These are phyloP conservation scores for Pythium aquatile DNA, from an alignment of 352 stramenopile genomes.

Conservation along the genomic window DNA sequence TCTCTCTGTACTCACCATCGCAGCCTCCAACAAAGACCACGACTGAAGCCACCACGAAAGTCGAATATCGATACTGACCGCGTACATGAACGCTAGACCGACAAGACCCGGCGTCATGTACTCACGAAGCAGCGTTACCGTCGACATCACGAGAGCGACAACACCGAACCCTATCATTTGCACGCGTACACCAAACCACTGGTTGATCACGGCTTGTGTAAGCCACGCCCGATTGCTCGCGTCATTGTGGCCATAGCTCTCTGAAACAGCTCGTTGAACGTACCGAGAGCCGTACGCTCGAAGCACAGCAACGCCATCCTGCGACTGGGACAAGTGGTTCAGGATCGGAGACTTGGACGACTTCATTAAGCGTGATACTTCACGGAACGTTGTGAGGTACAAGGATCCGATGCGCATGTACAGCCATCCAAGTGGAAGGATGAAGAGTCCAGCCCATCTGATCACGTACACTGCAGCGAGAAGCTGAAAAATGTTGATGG, in stretches of 20 bases:
- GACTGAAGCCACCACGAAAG: conserved; percentile 35
- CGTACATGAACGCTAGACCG: conserved; percentile 86
- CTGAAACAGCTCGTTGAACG: conserved; percentile 12
- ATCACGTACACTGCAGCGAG: conserved; percentile 76
- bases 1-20: conserved; percentile 54
- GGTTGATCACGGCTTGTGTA: conserved; percentile 26
- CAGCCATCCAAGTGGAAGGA: conserved; percentile 72
- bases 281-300: conserved; percentile 30
- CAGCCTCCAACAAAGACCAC: conserved; percentile 61
- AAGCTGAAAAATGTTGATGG: conserved; percentile 68
- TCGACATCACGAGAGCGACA: conserved; percentile 30
- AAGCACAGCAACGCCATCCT: conserved; percentile 37
- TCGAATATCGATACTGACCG: conserved; percentile 54
- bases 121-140: conserved; percentile 30
- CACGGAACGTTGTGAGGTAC: conserved; percentile 33
- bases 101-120: conserved; percentile 55
- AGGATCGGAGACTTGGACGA: conserved; percentile 31
- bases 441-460: conserved; percentile 68
- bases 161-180: conserved; percentile 41
- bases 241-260: conserved; percentile 29
- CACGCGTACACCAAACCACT: conserved; percentile 55
- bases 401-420: conserved; percentile 45
- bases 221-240: conserved; percentile 29
- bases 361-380: conserved; percentile 35
- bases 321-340: conserved; percentile 34